These are phyloP conservation scores for Trichoderma parareesei DNA, from an alignment of 495 filamentous ascomycete genomes.

Conservation along the genomic window DNA sequence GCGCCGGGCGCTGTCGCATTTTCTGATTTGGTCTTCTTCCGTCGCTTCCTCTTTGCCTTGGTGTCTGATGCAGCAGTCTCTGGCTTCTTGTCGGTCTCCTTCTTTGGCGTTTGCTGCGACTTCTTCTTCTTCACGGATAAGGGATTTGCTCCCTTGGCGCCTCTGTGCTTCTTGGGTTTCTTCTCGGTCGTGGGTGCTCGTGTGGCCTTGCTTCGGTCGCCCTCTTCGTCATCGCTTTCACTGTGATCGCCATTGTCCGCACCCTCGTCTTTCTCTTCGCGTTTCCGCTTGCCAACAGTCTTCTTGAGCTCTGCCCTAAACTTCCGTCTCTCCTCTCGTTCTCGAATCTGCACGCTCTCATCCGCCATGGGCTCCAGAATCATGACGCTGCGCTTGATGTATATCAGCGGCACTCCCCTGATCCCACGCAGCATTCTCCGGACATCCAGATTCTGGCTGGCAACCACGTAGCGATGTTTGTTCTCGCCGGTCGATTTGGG, in stretches of 20 bases:
- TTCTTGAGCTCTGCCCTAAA: conserved; percentile 62
- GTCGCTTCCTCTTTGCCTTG: conserved; percentile 13
- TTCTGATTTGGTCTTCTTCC: conserved; percentile 14
- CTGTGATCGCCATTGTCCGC: conserved; percentile 17
- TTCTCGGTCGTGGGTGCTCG: conserved; percentile 30
- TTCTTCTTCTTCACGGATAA: conserved; percentile 82
- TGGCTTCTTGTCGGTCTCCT: conserved; percentile 13
- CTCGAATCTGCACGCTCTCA: conserved; percentile 50
- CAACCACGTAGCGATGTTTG: conserved; percentile 85
- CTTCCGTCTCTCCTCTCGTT: conserved; percentile 65
- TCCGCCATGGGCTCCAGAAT: conserved; percentile 81
- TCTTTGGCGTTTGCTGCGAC: conserved; percentile 18
- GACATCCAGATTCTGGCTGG: conserved; percentile 58
- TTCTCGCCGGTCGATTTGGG: conserved; percentile 63
- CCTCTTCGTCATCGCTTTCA: conserved; percentile 12
- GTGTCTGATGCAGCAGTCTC: conserved; percentile 9
- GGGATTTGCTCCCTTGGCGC: conserved; percentile 81
- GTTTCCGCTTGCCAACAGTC: conserved; percentile 42
- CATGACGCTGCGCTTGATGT: conserved; percentile 81
- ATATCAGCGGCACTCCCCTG: conserved; percentile 66
- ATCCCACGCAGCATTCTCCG: conserved; percentile 46
- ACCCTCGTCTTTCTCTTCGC: conserved; percentile 38
- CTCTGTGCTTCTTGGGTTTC: conserved; percentile 51
- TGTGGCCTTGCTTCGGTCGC: conserved; percentile 10
- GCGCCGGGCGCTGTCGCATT: not conserved